Conservation (phyloP, 164 flowering plant species). For the Tinospora cordifolia region DNA sequence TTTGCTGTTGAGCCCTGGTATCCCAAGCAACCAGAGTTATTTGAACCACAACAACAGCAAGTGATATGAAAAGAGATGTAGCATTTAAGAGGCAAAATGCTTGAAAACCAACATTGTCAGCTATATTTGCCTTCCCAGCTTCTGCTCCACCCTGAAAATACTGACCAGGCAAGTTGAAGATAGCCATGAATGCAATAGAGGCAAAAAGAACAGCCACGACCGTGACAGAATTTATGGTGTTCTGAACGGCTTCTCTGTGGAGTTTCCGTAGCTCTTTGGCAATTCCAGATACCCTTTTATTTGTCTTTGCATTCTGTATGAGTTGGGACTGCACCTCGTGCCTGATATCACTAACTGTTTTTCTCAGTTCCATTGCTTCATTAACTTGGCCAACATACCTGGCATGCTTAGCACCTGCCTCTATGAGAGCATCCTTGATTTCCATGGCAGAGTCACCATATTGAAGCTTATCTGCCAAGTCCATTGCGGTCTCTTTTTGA, state of each 20-base stretch:
- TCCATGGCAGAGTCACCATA: slow-evolving; percentile 65
- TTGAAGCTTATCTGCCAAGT: slow-evolving; percentile 74
- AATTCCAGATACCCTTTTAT: slow-evolving; percentile 70
- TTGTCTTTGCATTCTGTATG: slow-evolving; percentile 69
- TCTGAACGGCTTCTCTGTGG: slow-evolving; percentile 90
- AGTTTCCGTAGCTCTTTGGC: slow-evolving; percentile 82
- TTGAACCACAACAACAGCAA: slow-evolving; percentile 92
- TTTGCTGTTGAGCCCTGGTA: slow-evolving; percentile 72
- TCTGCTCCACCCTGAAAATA: slow-evolving; percentile 36
- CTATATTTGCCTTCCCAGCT: slow-evolving; percentile 53
- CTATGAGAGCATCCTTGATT: slow-evolving; percentile 60
- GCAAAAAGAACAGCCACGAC: slow-evolving; percentile 88
- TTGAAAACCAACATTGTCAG: slow-evolving; percentile 46
- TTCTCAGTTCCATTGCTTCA: slow-evolving; percentile 68
- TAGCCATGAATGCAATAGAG: slow-evolving; percentile 83
- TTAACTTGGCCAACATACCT: slow-evolving; percentile 54
- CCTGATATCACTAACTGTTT: slow-evolving; percentile 87
- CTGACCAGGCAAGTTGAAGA: slow-evolving; percentile 84
- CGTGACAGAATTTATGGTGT: slow-evolving; percentile 85
- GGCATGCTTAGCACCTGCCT: slow-evolving; percentile 86
- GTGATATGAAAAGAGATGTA: slow-evolving; percentile 74
- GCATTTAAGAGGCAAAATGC: slow-evolving; percentile 73
- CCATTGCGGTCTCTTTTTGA: slow-evolving; percentile 83
- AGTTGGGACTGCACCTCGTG: slow-evolving; percentile 89
- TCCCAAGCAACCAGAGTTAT: slow-evolving; percentile 95